Base-by-base conservation (phyloP, 352 stramenopile species). In the Phytophthora kernoviae region DNA sequence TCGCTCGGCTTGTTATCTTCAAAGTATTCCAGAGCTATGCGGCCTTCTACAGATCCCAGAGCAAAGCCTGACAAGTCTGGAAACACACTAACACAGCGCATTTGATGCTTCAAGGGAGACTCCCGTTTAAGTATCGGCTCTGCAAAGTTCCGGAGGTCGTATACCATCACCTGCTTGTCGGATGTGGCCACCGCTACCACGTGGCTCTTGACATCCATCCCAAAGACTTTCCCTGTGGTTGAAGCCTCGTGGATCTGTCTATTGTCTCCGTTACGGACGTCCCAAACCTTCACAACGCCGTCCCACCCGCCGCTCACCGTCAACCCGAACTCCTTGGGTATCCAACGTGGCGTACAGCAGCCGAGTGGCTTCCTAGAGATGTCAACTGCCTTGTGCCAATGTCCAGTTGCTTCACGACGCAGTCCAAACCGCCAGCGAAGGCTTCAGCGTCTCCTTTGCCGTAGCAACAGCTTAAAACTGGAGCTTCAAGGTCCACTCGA, bases 11-110 rank as follows among this genome's bases (percentile, higher is more conserved):
- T 10, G 14, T 68, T 67, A 33, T 94, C 84, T 21, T 88, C 73
- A 53, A 98, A 81, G 74, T 98, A 99, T 73, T 99, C 96, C 46
- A 99, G 93, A 12, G 93, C 96, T 12, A 99, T 97, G 26, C 97
- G 83, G 8, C 97, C 97, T 72, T 99, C 97, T 58, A 99, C 97
- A 44, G 92, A 98, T 12, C 89, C 93, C 18, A 99, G 66, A 1
- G 94, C 97, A 61, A 97, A 97, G 1, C 96, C 84, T 10, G 59
- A 58, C 26, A 90, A 71, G 45, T 82, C 75, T 14, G 79, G 81
- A 21, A 96, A 88, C n/a, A 91, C 63, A 37, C 79, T 58, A 9
- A 94, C 71, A 65, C 90, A 98, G 17, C 96, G 86, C 21, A 93
- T 96, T 73, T 99, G 96, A 63, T 93, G 94, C 77, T 97, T 94